Conservation (phyloP, 352 stramenopile genomes). For the Phytophthora sansomeana region DNA sequence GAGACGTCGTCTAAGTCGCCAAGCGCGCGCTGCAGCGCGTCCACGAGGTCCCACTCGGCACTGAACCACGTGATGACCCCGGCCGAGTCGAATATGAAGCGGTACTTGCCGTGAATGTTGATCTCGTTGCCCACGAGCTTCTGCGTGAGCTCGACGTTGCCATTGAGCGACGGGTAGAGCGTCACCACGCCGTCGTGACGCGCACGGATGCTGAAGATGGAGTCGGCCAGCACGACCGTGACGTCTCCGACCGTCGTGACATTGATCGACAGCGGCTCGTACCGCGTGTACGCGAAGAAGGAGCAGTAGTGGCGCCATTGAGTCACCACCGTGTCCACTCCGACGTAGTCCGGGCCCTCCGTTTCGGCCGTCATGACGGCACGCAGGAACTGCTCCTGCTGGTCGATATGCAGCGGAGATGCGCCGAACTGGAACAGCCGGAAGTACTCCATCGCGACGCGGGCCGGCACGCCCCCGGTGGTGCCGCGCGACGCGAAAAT, state of each 20-base stretch:
- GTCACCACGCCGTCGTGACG: conserved; percentile 50
- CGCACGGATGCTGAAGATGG: conserved; percentile 46
- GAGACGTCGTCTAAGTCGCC: conserved; percentile 50
- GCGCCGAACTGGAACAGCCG: conserved; percentile 58
- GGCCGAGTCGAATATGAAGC: conserved; percentile 56
- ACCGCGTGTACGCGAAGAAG: conserved; percentile 58
- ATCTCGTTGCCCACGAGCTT: conserved; percentile 54
- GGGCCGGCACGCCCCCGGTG: conserved; percentile 34
- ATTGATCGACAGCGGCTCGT: conserved; percentile 37
- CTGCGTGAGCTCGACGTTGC: conserved; percentile 56
- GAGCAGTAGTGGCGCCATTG: conserved; percentile 62
- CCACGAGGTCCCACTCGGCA: conserved; percentile 64
- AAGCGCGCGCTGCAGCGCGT: conserved; percentile 48
- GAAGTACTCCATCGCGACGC: conserved; percentile 64
- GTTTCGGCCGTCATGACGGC: conserved; percentile 53
- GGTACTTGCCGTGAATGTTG: conserved; percentile 47
- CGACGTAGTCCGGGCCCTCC: conserved; percentile 59
- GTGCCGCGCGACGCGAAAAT: conserved; percentile 46
- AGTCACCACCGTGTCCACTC: conserved; percentile 55
- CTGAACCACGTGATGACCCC: conserved; percentile 60
- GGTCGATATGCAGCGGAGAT: conserved; percentile 24
- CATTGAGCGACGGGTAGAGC: conserved; percentile 53
- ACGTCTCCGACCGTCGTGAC: conserved; percentile 47
- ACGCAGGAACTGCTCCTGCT: conserved; percentile 66
- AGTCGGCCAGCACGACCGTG: conserved; percentile 52